Evolutionary conservation across 2,329 filamentous ascomycete genomes (phyloP).

Genomic region (Sphaerulina vaccinii): DNA sequence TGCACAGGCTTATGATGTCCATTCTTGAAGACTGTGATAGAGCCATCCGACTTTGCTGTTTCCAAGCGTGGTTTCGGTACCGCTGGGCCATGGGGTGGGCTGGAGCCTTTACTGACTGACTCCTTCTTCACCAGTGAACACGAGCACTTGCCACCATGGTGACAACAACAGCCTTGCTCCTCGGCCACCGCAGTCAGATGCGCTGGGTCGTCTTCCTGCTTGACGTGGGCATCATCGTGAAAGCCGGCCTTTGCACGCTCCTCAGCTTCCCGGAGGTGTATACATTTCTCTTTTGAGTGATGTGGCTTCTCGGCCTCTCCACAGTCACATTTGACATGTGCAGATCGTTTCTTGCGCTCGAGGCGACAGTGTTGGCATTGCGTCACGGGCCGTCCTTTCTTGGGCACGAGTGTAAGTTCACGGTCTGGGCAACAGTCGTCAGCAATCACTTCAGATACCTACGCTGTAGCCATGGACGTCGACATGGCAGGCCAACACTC

Average conservation of each 20-base stretch:
- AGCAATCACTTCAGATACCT: not conserved
- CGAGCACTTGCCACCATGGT: constrained; percentile 59
- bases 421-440: constrained; percentile 61
- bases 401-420: constrained; percentile 89
- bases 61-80: constrained; percentile 58
- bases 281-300: constrained; percentile 51
- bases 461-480: not conserved
- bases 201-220: constrained; percentile 23
- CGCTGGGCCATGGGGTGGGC: constrained; percentile 39
- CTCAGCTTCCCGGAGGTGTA: constrained; percentile 40
- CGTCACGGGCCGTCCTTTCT: constrained; percentile 94
- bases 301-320: constrained; percentile 74
- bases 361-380: constrained; percentile 97
- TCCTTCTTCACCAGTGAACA: constrained; percentile 61
- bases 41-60: constrained; percentile 58
- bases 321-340: constrained; percentile 95
- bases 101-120: constrained; percentile 29
- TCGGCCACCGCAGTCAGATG: constrained; percentile 38
- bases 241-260: constrained; percentile 36
- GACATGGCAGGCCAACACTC: constrained; percentile 45
- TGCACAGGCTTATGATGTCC: constrained; percentile 65
- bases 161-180: constrained; percentile 52
- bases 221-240: constrained; percentile 26
- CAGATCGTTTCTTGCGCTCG: constrained; percentile 91
- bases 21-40: constrained; percentile 61